These are phyloP conservation scores for Chaetomium tenue DNA, from an alignment of 495 filamentous ascomycete genomes.

Conservation along the genomic window DNA sequence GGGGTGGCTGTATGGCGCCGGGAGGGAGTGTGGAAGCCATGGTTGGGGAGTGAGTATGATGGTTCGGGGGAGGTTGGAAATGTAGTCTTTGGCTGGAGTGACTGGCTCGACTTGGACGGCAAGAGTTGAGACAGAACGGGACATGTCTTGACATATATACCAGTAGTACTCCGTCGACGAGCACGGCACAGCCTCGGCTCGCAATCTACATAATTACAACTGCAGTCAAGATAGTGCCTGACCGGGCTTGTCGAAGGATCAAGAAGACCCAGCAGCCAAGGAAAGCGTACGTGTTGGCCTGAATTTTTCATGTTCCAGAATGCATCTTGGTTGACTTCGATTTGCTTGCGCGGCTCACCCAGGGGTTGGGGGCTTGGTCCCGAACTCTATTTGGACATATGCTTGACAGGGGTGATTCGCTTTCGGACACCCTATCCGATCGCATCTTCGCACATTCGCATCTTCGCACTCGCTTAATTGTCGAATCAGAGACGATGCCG, in stretches of 20 bases:
- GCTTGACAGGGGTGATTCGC: background rate
- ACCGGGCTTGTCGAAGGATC: background rate
- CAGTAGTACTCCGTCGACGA: too few species aligned
- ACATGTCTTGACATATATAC: too few species aligned
- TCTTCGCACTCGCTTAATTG: background rate
- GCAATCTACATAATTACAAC: background rate
- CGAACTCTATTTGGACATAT: background rate
- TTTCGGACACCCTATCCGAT: background rate
- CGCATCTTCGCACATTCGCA: background rate
- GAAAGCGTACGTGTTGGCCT: background rate
- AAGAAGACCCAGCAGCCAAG: background rate
- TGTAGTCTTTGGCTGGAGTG: background rate
- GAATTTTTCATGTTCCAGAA: background rate
- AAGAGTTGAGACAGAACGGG: too few species aligned
- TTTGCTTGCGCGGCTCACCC: background rate
- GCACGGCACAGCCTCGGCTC: background rate
- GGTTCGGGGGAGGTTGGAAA: background rate
- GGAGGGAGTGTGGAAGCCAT: background rate
- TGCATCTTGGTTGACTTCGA: background rate
- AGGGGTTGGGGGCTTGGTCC: background rate
- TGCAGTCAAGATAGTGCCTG: too few species aligned
- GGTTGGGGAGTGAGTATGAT: background rate
- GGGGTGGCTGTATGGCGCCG: slow-evolving; percentile 6
- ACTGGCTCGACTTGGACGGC: too few species aligned
- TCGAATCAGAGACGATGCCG: background rate